phyloP scores from a whole-genome alignment of 2,329 filamentous ascomycete species.

The Arthroderma sp. region DNA sequence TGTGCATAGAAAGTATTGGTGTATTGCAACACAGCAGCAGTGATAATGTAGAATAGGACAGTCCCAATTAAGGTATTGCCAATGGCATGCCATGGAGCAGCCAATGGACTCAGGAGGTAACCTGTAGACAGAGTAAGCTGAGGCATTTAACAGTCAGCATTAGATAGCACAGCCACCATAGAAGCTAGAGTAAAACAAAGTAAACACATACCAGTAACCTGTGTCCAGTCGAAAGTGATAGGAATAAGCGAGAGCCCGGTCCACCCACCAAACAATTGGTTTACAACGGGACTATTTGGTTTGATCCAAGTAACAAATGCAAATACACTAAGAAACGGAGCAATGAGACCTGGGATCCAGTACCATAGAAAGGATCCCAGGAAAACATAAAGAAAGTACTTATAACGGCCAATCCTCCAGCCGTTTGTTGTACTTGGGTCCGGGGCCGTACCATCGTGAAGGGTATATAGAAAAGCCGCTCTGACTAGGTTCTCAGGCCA shows the following conservation, averaged over 20 bases:
- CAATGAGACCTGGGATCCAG: slow-evolving; percentile 57
- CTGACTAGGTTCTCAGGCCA: slow-evolving; percentile 56
- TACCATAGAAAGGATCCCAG: slow-evolving; percentile 50
- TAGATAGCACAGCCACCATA: not conserved
- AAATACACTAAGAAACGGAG: slow-evolving; percentile 56
- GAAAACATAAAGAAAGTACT: slow-evolving; percentile 50
- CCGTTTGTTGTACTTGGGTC: slow-evolving; percentile 47
- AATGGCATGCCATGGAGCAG: slow-evolving; percentile 61
- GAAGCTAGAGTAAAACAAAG: not conserved
- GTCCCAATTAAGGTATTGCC: slow-evolving; percentile 59
- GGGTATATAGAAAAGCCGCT: slow-evolving; percentile 55
- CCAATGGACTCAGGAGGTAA: slow-evolving; percentile 54
- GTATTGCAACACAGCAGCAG: slow-evolving; percentile 50
- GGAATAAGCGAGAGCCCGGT: slow-evolving; percentile 56
- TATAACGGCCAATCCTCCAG: slow-evolving; percentile 52
- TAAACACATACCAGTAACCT: slow-evolving; percentile 31
- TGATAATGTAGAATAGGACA: slow-evolving; percentile 51
- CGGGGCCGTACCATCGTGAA: slow-evolving; percentile 51
- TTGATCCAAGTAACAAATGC: slow-evolving; percentile 60
- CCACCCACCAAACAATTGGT: slow-evolving; percentile 58
- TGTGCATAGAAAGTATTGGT: slow-evolving; percentile 50
- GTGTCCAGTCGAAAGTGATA: slow-evolving; percentile 66
- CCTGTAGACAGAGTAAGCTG: slow-evolving; percentile 31
- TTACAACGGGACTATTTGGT: slow-evolving; percentile 54
- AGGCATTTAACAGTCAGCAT: not conserved